Evolutionary conservation across 176 grass and related monocot genomes (phyloP).

Genomic region (Phoenix roebelenii): DNA sequence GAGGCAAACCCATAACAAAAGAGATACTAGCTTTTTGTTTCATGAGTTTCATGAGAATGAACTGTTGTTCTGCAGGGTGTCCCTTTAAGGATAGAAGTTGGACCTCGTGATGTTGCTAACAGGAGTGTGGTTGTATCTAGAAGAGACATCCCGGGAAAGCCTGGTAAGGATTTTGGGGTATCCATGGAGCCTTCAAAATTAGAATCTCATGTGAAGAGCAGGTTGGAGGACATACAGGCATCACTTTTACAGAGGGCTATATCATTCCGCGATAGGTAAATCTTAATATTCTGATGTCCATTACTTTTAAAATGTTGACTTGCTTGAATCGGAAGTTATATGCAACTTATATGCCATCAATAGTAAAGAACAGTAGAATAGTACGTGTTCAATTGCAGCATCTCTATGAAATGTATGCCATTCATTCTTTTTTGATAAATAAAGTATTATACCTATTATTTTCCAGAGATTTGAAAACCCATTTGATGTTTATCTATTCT

Average conservation of each 20-base stretch:
- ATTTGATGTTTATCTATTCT: too few species aligned
- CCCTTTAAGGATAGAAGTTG: constrained; percentile 81
- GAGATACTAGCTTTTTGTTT: not conserved
- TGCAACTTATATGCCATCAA: too few species aligned
- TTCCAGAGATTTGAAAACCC: too few species aligned
- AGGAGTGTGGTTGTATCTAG: constrained; percentile 66
- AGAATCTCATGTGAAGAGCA: constrained; percentile 61
- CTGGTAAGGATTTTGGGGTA: constrained; percentile 90
- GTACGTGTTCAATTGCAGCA: too few species aligned
- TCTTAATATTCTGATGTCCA: not conserved
- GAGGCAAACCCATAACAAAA: too few species aligned
- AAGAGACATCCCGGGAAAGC: constrained; percentile 83
- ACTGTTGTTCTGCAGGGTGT: constrained; percentile 48
- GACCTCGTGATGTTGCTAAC: constrained; percentile 80
- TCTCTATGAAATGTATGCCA: too few species aligned
- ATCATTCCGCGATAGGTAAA: constrained; percentile 88
- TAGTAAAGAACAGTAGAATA: too few species aligned
- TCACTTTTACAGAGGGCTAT: constrained; percentile 74
- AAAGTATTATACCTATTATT: too few species aligned
- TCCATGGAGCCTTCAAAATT: constrained; percentile 72
- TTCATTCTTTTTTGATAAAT: too few species aligned
- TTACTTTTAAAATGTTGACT: not conserved
- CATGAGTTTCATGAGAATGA: not conserved
- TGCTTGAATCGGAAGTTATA: not conserved
- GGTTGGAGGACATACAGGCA: constrained; percentile 84